Conservation (phyloP, 2,329 filamentous ascomycete species). For the Xylaria sp. region DNA sequence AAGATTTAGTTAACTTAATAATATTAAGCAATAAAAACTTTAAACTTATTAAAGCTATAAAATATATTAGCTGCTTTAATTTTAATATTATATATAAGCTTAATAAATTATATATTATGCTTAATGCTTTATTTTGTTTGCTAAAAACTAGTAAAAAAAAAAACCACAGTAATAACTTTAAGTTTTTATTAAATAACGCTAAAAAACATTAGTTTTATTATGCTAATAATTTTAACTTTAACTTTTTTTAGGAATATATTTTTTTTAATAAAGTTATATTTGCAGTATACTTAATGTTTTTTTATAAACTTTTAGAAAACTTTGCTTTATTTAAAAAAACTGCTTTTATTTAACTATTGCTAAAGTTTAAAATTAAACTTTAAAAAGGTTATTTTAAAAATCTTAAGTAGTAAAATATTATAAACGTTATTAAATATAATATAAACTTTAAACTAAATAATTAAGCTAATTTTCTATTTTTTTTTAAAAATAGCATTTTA, state of each 20-base stretch:
- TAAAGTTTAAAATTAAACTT: too few relatives aligned
- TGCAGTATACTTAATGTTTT: too few relatives aligned
- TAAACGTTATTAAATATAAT: too few relatives aligned
- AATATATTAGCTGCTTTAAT: conserved; percentile 22
- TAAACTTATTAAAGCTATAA: conserved; percentile 10
- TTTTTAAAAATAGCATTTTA: too few relatives aligned
- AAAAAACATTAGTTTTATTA: background rate
- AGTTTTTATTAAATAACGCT: background rate
- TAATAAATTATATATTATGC: conserved; percentile 15
- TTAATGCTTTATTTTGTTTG: conserved; percentile 19
- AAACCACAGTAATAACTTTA: conserved; percentile 6
- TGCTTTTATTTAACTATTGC: too few relatives aligned
- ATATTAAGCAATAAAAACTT: conserved; percentile 23
- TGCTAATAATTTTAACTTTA: background rate
- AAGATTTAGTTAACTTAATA: background rate
- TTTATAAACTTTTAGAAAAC: too few relatives aligned
- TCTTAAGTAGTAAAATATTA: too few relatives aligned
- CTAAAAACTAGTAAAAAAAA: conserved; percentile 12
- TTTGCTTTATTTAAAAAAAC: too few relatives aligned
- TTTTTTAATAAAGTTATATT: too few relatives aligned
- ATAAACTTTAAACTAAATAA: too few relatives aligned
- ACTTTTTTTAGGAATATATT: background rate
- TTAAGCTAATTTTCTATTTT: too few relatives aligned
- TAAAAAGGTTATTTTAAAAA: too few relatives aligned
- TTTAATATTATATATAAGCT: conserved; percentile 19